Conservation (phyloP, 257 asterid species). For the Solanum piurae region DNA sequence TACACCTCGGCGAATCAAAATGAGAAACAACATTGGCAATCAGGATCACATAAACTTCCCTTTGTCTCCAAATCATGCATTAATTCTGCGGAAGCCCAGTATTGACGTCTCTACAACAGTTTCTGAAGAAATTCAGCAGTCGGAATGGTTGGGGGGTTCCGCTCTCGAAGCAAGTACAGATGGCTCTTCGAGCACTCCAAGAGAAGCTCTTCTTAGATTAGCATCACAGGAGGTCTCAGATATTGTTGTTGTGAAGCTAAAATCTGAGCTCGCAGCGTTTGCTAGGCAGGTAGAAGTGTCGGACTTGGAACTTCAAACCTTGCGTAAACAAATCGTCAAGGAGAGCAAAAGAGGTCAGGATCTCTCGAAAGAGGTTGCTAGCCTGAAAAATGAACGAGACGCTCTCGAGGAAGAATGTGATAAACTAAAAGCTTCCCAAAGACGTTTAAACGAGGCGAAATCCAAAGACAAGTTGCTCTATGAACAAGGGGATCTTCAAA, state of each 20-base stretch:
- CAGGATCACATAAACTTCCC: constrained; percentile 19
- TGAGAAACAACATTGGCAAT: constrained; percentile 15
- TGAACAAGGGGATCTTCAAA: constrained; percentile 37
- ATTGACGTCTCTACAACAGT: constrained; percentile 5
- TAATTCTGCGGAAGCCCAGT: not conserved
- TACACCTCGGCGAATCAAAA: constrained; percentile 38
- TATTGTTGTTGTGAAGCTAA: constrained; percentile 46
- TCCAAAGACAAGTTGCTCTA: constrained; percentile 26
- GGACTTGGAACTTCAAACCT: constrained; percentile 86
- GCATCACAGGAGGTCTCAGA: constrained; percentile 36
- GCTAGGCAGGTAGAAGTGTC: constrained; percentile 84
- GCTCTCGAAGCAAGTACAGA: constrained; percentile 57
- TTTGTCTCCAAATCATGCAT: constrained; percentile 14
- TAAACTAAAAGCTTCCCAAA: constrained; percentile 30
- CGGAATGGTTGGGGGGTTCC: constrained; percentile 59
- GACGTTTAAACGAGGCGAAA: constrained; percentile 24
- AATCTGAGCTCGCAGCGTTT: constrained; percentile 47
- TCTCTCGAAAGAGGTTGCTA: constrained; percentile 49
- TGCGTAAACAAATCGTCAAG: constrained; percentile 86
- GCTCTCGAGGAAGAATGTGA: constrained; percentile 50
- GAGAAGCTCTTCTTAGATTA: constrained; percentile 27
- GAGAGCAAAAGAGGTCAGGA: constrained; percentile 83
- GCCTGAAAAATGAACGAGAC: constrained; percentile 76
- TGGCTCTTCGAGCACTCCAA: constrained; percentile 63
- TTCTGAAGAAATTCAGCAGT: constrained; percentile 24